Conservation (phyloP, 306 rosid species). For the Acacia acuminata region DNA sequence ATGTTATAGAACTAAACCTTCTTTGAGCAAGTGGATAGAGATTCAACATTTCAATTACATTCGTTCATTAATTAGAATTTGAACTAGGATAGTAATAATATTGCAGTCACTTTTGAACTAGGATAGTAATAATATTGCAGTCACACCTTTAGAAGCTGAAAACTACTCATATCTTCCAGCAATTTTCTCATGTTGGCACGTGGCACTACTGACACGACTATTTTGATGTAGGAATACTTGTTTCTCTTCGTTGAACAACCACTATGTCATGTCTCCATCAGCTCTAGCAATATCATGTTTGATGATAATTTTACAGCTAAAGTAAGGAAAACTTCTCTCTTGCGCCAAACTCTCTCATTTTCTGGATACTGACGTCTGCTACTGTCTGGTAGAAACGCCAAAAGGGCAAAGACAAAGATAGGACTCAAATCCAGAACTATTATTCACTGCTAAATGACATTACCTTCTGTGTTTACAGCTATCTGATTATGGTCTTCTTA, state of each 20-base stretch:
- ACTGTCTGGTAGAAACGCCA: conserved; percentile 17
- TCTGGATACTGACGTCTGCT: not conserved
- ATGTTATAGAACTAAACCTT: not conserved
- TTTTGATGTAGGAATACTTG: conserved; percentile 77
- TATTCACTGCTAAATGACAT: conserved; percentile 14
- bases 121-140: not conserved
- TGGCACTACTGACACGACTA: conserved; percentile 10
- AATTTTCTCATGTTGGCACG: not conserved
- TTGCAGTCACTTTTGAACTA: not conserved
- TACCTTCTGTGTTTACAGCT: conserved; percentile 52
- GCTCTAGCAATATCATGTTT: conserved; percentile 79
- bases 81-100: not conserved
- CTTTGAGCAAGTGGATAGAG: not conserved
- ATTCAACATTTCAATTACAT: not conserved
- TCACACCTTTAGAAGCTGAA: not conserved
- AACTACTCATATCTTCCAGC: not conserved
- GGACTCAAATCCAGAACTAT: not conserved
- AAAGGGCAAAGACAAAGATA: conserved; percentile 17
- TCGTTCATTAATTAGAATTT: not conserved
- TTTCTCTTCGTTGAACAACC: conserved; percentile 84
- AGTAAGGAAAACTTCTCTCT: conserved; percentile 48
- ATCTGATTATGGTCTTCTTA: conserved; percentile 65
- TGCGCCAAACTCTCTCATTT: conserved; percentile 9
- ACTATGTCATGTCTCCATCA: conserved; percentile 70
- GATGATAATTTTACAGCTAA: conserved; percentile 83